These are phyloP conservation scores for Xylaria sp. DNA, from an alignment of 2,329 filamentous ascomycete genomes.

Conservation along the genomic window DNA sequence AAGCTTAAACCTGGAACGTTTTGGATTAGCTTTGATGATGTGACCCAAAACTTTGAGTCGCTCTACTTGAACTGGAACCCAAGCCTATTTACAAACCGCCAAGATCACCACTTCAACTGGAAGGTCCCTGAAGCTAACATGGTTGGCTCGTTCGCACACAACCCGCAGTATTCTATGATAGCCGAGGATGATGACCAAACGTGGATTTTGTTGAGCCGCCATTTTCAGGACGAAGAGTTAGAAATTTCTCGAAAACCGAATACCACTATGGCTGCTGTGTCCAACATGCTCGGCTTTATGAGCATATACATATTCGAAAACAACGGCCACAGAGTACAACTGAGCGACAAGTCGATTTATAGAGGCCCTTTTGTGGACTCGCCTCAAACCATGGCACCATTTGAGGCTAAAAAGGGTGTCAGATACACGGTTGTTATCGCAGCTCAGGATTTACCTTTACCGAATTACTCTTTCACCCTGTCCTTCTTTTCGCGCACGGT, in stretches of 20 bases:
- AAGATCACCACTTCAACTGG: slow-evolving; percentile 93
- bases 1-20: slow-evolving; percentile 73
- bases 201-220: slow-evolving; percentile 86
- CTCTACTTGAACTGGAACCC: slow-evolving; percentile 99
- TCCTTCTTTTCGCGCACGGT: slow-evolving; percentile 75
- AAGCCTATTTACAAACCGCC: slow-evolving; percentile 75
- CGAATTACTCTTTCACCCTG: slow-evolving; percentile 83
- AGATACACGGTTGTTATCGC: slow-evolving; percentile 70
- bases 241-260: slow-evolving; percentile 56
- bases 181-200: slow-evolving; percentile 65
- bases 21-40: slow-evolving; percentile 89
- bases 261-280: slow-evolving; percentile 48
- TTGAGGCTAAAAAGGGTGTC: slow-evolving; percentile 58
- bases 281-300: slow-evolving; percentile 76
- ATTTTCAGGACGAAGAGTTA: slow-evolving; percentile 76
- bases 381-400: slow-evolving; percentile 83
- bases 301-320: slow-evolving; percentile 82
- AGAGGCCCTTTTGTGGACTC: slow-evolving; percentile 91
- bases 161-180: slow-evolving; percentile 74
- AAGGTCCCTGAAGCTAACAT: slow-evolving; percentile 57
- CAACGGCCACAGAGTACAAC: slow-evolving; percentile 72
- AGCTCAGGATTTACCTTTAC: slow-evolving; percentile 76
- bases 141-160: slow-evolving; percentile 63
- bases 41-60: slow-evolving; percentile 91
- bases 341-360: slow-evolving; percentile 73